Conservation (phyloP, 2,329 filamentous ascomycete species). For the Aspergillus pseudoterreus region DNA sequence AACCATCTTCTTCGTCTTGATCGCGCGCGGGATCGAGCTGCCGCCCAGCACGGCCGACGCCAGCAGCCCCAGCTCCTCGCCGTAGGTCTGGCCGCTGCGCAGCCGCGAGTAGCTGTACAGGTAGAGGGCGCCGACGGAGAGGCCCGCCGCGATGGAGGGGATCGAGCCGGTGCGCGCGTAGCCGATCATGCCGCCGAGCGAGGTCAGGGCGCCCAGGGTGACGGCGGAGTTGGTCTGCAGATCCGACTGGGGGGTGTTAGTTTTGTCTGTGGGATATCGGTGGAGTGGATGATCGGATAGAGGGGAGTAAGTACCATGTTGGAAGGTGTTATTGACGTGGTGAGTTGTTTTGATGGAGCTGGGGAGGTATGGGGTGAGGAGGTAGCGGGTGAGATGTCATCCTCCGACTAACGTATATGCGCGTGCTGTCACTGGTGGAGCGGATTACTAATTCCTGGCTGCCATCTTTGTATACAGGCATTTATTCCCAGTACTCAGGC, state of each 20-base stretch:
- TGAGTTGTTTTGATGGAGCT: too few species aligned
- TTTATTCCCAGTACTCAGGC: too few species aligned
- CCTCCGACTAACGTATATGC: too few species aligned
- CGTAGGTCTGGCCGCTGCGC: slow-evolving; percentile 70
- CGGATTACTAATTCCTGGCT: too few species aligned
- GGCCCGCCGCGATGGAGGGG: slow-evolving; percentile 80
- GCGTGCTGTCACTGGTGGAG: too few species aligned
- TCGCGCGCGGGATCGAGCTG: slow-evolving; percentile 78
- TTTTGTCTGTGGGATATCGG: background rate
- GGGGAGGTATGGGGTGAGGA: too few species aligned
- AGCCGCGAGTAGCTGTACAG: slow-evolving; percentile 78
- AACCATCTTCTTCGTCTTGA: slow-evolving; percentile 79
- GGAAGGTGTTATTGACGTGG: too few species aligned
- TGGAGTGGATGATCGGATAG: too few species aligned
- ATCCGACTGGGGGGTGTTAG: slow-evolving; percentile 1
- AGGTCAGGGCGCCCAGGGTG: slow-evolving; percentile 75
- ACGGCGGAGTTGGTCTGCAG: slow-evolving; percentile 60
- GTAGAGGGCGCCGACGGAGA: slow-evolving; percentile 75
- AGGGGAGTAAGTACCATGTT: too few species aligned
- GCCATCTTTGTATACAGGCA: too few species aligned
- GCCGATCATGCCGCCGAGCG: slow-evolving; percentile 80
- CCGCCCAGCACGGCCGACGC: slow-evolving; percentile 83
- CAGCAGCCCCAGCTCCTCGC: slow-evolving; percentile 81
- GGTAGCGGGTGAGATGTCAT: too few species aligned
- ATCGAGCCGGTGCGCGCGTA: slow-evolving; percentile 81